Evolutionary conservation across 768 basidiomycete genomes (phyloP).

Genomic region (Amanita pallidorosea): DNA sequence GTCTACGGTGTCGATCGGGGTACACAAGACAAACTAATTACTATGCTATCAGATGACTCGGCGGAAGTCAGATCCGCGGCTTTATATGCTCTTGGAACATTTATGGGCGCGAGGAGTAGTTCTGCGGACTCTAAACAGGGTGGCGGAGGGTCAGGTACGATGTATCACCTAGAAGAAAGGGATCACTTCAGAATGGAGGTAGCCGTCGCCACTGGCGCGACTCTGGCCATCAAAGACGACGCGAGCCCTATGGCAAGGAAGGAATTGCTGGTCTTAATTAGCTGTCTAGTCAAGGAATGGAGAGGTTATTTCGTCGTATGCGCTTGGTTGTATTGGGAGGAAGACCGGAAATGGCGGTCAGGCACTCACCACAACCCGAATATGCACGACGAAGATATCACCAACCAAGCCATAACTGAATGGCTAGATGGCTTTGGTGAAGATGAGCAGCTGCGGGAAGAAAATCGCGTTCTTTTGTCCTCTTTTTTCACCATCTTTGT

Average conservation of each 20-base stretch:
- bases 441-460: slow-evolving; percentile 55
- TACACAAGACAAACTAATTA: slow-evolving; percentile 75
- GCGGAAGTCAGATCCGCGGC: slow-evolving; percentile 91
- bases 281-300: slow-evolving; percentile 93
- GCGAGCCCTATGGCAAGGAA: slow-evolving; percentile 95
- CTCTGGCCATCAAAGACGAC: slow-evolving; percentile 84
- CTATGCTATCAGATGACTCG: slow-evolving; percentile 73
- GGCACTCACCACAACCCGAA: slow-evolving; percentile 22
- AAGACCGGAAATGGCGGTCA: slow-evolving; percentile 60
- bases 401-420: slow-evolving; percentile 59
- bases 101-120: slow-evolving; percentile 83
- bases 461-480: slow-evolving; percentile 77
- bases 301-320: slow-evolving; percentile 92
- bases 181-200: slow-evolving; percentile 85
- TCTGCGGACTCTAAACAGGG: slow-evolving; percentile 59
- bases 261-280: slow-evolving; percentile 84
- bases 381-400: slow-evolving; percentile 61
- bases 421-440: slow-evolving; percentile 70
- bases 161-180: slow-evolving; percentile 65
- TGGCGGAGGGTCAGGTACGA: slow-evolving; percentile 80
- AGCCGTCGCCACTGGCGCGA: slow-evolving; percentile 81
- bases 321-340: slow-evolving; percentile 95
- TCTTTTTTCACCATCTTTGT: slow-evolving; percentile 92
- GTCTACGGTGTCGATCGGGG: slow-evolving; percentile 68
- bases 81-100: slow-evolving; percentile 84